Conservation (phyloP, 1,284 basidiomycete genomes). For the Rugosomyces carneus region DNA sequence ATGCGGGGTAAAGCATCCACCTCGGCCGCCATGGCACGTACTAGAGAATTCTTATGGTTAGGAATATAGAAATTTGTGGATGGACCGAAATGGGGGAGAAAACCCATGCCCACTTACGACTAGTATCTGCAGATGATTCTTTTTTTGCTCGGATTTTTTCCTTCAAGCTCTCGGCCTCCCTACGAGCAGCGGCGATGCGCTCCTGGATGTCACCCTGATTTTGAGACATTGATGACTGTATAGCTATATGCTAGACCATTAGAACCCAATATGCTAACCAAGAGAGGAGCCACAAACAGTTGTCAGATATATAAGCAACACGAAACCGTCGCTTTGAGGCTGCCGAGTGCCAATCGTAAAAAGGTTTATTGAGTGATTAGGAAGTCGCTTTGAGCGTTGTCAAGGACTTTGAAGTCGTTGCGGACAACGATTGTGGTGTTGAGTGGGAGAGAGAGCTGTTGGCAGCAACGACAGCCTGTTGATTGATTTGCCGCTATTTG, state of each 20-base stretch:
- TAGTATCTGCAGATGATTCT: constrained; percentile 95
- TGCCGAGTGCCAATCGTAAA: constrained; percentile 1
- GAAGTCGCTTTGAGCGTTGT: constrained; percentile 6
- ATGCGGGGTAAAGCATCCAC: constrained; percentile 93
- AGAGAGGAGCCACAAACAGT: constrained; percentile 11
- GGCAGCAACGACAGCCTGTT: constrained; percentile 17
- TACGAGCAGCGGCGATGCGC: constrained; percentile 90
- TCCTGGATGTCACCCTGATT: constrained; percentile 86
- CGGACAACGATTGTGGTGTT: constrained; percentile 14
- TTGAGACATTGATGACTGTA: constrained; percentile 56
- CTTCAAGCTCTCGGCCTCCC: constrained; percentile 94
- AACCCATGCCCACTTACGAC: constrained; percentile 55
- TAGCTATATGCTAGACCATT: background rate
- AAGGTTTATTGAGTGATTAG: constrained; percentile 5
- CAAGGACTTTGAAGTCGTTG: constrained; percentile 9
- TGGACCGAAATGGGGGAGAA: background rate
- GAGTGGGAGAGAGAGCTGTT: constrained; percentile 16
- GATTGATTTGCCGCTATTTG: constrained; percentile 20
- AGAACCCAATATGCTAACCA: background rate
- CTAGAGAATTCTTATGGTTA: constrained; percentile 34
- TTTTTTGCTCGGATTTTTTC: constrained; percentile 95
- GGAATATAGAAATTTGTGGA: background rate
- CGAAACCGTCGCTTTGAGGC: constrained; percentile 1
- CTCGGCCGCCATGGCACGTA: constrained; percentile 95
- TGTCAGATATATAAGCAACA: constrained; percentile 12